Evolutionary conservation across 345 rosid genomes (phyloP), one percentile per base, ranked within the genome.

Genomic region (Citrus hindsii): DNA sequence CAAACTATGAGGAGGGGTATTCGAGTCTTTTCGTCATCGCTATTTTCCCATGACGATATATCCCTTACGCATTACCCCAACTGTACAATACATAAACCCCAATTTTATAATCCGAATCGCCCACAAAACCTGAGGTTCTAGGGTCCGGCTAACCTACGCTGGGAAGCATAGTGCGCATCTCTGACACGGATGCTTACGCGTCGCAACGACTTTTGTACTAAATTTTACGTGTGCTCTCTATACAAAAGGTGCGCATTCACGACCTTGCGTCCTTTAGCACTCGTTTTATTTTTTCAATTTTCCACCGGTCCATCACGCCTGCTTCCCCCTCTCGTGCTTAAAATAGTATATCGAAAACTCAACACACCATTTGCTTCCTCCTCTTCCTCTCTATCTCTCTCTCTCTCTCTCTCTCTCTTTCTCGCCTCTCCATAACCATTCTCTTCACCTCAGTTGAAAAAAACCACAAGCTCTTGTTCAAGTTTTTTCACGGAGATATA

Each of bases 171-270:
- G 3, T 67, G 66, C 61, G 42, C 66, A 16, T 59, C 55, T 3
- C 63, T 37, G 68, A 33, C 53, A 16, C 4, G 12, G 19, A 8
- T 7, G 7, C 74, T 61, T 63, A 81, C 85, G 84, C 71, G 86
- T 74, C 83, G 77, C 72, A 58, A 69, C 60, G 40, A 32, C 61
- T 63, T 25, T 38, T n/a, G 72, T 14, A 12, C 21, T 46, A 53
- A 68, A 30, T 55, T 30, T 76, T 74, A 81, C 83, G 83, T 70
- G 79, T 55, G 69, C 51, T 25, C 51, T 53, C 27, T 0, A 6
- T 38, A 67, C 66, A 60, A 74, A 74, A 53, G 81, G 83, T 80
- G 76, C 76, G 77, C 71, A 64, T 24, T 32, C 67, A 76, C 77
- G 38, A 18, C 14, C 0, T 4, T 0, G 83, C 82, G 82, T 69